Conservation (phyloP, 176 grass and related monocot species). For the Calamus simplicifolius region DNA sequence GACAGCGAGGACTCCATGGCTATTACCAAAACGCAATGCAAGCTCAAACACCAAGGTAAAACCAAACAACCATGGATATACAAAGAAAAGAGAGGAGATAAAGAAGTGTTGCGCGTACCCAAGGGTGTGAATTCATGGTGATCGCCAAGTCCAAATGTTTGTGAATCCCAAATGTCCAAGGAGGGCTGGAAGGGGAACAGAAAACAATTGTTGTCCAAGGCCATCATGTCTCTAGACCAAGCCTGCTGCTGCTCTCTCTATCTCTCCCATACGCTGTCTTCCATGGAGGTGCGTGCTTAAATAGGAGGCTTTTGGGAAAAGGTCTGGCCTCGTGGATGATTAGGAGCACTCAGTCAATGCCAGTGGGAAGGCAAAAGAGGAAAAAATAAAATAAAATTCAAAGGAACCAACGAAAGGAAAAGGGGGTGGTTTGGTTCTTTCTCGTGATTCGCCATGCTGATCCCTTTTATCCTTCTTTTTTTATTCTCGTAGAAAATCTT, state of each 20-base stretch:
- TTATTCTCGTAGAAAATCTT: not conserved
- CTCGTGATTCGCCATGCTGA: slow-evolving; percentile 75
- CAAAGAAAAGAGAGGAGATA: not conserved
- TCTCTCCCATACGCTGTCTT: slow-evolving; percentile 31
- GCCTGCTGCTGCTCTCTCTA: not conserved
- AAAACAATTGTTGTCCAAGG: slow-evolving; percentile 27
- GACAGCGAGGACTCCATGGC: slow-evolving; percentile 32
- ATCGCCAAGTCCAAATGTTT: slow-evolving; percentile 25
- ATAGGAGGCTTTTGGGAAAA: slow-evolving; percentile 55
- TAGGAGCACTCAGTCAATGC: slow-evolving; percentile 31
- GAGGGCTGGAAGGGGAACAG: slow-evolving; percentile 11
- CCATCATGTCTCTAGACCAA: slow-evolving; percentile 29
- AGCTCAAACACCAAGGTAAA: not conserved
- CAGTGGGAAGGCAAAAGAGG: slow-evolving; percentile 3
- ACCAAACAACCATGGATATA: not conserved
- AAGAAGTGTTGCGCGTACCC: slow-evolving; percentile 13
- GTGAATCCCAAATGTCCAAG: slow-evolving; percentile 36
- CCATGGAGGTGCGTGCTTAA: slow-evolving; percentile 42
- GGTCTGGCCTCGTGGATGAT: slow-evolving; percentile 21
- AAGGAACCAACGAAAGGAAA: slow-evolving; percentile 70
- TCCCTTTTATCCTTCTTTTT: slow-evolving; percentile 3
- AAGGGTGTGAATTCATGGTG: slow-evolving; percentile 50
- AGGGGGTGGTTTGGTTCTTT: slow-evolving; percentile 49
- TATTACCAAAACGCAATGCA: not conserved
- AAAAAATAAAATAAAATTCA: slow-evolving; percentile 35